Base-by-base conservation (phyloP, 2,329 filamentous ascomycete genomes). In the Aspergillus latus region DNA sequence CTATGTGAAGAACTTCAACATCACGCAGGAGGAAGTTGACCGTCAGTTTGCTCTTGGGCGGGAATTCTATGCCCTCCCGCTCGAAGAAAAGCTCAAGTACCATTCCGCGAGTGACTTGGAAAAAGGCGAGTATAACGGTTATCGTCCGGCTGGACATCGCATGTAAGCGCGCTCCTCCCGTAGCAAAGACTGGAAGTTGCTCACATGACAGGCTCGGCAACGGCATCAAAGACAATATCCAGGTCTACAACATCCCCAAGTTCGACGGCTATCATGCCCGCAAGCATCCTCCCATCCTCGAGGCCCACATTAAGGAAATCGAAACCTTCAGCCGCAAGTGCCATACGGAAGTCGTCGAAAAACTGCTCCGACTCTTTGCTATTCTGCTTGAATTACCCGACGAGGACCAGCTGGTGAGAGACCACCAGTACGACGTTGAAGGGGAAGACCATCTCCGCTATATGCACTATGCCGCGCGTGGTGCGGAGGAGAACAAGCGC, bases 1-100 rank as follows among this genome's bases (percentile, higher is more conserved):
- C 72, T 86, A 86, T 59, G 80, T 87, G 16, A 81, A 80, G 56
- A 85, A 86, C 69, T 86, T 83, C 59, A 84, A 83, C 30, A 75
- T 87, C n/a, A 74, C 71, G 0, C 82, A 86, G 66, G 82, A 85
- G 45, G 75, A 84, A 65, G 78, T 87, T 1, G 80, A 87, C 60
- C 74, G 76, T 4, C 84, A 87, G 60, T 87, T 86, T 59, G 82
- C 84, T 9, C 77, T 87, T 2, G 84, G 80, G 1, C 82, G 83
- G 56, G 75, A 81, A 37, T 79, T 87, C 59, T 86, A 86, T 63
- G 67, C 78, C 3, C 72, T 87, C 0, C 76, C 83, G 0, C 73
- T 77, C 0, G 79, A 83, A 8, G 83, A 87, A 64, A 87, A 86
- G 63, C 75, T 82, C 50, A 82, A 82, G 60, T 84, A 82, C 59